phyloP scores from a whole-genome alignment of 1,139 yeast species.

The Yamadazyma spencermartinsiae region DNA sequence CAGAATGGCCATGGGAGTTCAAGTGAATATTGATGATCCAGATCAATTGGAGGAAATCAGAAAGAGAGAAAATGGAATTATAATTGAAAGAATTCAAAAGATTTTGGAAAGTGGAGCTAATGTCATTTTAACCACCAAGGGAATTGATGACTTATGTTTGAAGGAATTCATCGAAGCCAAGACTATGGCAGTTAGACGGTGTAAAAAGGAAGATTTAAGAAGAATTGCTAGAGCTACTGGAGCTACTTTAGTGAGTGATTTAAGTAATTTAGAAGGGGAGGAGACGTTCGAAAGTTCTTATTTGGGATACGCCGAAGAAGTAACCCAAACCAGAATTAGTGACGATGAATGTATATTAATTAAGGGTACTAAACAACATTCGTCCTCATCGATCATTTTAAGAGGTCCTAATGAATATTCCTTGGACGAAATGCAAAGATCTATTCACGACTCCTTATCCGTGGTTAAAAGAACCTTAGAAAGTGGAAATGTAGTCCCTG shows the following conservation, averaged over 20 bases:
- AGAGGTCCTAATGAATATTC: constrained; percentile 97
- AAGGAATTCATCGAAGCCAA: constrained; percentile 95
- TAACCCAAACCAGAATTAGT: constrained; percentile 84
- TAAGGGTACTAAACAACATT: constrained; percentile 91
- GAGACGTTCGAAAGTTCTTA: constrained; percentile 89
- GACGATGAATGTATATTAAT: constrained; percentile 97
- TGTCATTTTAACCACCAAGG: constrained; percentile 94
- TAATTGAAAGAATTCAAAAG: constrained; percentile 83
- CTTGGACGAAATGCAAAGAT: constrained; percentile 97
- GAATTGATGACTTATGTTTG: constrained; percentile 94
- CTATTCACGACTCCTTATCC: constrained; percentile 88
- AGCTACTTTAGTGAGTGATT: constrained; percentile 81
- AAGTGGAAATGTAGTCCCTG: constrained; percentile 93
- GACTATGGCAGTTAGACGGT: constrained; percentile 97
- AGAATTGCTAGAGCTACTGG: constrained; percentile 99
- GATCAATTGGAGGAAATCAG: constrained; percentile 95
- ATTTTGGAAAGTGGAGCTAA: constrained; percentile 94
- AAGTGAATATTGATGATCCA: constrained; percentile 95
- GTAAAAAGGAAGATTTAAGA: constrained; percentile 94
- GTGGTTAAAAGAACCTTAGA: constrained; percentile 97
- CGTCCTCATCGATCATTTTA: constrained; percentile 86
- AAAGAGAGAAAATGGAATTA: constrained; percentile 89
- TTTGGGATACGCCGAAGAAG: constrained; percentile 91
- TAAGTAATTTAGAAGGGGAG: constrained; percentile 96
- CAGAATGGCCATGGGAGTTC: constrained; percentile 98